Base-by-base conservation (phyloP, 2,329 filamentous ascomycete genomes). In the Sporothrix brasiliensis region DNA sequence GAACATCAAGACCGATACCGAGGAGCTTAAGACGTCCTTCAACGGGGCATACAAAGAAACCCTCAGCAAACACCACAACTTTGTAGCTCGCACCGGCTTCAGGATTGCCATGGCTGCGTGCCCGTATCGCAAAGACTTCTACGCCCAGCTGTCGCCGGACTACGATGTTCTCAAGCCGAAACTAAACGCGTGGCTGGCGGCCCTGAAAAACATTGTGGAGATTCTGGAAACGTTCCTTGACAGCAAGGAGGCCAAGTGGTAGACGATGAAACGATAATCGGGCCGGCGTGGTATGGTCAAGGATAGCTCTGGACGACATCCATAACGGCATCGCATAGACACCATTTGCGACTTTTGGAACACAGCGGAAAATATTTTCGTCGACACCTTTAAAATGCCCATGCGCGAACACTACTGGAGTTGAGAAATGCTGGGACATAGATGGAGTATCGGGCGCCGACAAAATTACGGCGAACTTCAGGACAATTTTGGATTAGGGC, bases 121-220 rank as follows among this genome's bases (percentile, higher is more conserved):
- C 75, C 95, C 95, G 1, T 97, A 97, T 86, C 89, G 94, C 75
- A 92, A 92, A 79, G 92, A 94, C 81, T 98, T 99, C 79, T 98
- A 97, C 80, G 82, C 82, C 74, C 97, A 97, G 87, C 85, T 99
- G 56, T 93, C 92, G 50, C 83, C 84, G 24, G 87, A 92, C 77
- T 80, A 86, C 52, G 81, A 78, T 41, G 87, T 90, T 80, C 90
- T 95, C 65, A 76, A 84, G 67, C 78, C 81, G 69, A 88, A 91
- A 77, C 80, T 97, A 76, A 82, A 85, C 75, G 82, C 83, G 73
- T 97, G 94, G 86, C 84, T 98, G 73, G 83, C 81, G n/a, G 88
- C 91, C 10, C 83, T 98, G 76, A 90, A 95, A 83, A 89, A 90
- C 80, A 86, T 91, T 75, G 89, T 97, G 65, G 82, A 76, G n/a